Evolutionary conservation across 441 rosid genomes (phyloP).

Genomic region (Erodium moschatum): DNA sequence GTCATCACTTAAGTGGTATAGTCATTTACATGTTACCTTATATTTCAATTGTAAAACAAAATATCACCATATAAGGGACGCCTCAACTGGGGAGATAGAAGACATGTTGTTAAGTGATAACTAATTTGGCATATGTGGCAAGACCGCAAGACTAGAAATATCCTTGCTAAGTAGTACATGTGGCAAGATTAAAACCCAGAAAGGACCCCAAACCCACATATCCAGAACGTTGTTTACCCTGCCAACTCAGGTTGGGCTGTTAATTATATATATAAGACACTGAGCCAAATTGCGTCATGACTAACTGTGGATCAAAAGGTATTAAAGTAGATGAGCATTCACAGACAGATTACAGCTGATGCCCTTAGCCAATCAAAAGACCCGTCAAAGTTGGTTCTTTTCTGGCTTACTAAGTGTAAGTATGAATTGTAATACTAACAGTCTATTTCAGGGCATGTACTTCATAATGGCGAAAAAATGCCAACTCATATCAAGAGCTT

Average conservation of each 20-base stretch:
- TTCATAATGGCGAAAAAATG: background rate
- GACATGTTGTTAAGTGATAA: background rate
- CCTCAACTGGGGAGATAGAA: background rate
- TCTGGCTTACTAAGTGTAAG: background rate
- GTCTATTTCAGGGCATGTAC: background rate
- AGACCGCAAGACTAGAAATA: background rate
- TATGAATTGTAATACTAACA: background rate
- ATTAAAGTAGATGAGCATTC: background rate
- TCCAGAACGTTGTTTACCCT: background rate
- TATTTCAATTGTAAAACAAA: background rate
- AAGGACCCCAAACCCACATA: background rate
- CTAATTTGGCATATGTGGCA: background rate
- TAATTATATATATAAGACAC: background rate
- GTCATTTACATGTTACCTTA: background rate
- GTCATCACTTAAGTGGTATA: background rate
- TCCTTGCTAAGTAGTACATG: background rate
- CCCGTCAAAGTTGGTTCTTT: background rate
- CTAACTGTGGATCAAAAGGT: background rate
- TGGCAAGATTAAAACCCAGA: background rate
- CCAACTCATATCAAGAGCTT: background rate
- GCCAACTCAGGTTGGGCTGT: slow-evolving; percentile 1
- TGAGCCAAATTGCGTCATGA: background rate
- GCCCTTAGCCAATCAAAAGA: background rate
- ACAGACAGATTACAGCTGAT: background rate
- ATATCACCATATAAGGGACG: background rate